These are phyloP conservation scores for Aspergillus felis DNA, from an alignment of 2,329 filamentous ascomycete species.

Conservation along the genomic window DNA sequence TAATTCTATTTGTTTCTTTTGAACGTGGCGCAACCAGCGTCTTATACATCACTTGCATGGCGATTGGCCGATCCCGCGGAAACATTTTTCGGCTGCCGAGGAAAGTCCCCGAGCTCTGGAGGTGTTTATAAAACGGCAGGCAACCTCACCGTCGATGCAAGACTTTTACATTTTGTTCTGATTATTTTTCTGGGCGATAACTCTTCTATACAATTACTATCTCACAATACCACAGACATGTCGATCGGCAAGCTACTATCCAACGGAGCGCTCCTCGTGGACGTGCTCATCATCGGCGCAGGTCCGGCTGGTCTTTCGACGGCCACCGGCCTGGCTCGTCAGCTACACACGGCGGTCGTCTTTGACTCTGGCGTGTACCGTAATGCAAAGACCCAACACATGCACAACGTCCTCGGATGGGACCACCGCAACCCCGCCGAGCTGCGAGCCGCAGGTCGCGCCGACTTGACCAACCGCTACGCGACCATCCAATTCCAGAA, in stretches of 20 bases:
- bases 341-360: constrained; percentile 38
- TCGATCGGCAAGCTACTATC: neutral
- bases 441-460: constrained; percentile 30
- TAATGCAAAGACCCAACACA: constrained; percentile 41
- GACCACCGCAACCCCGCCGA: constrained; percentile 34
- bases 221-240: neutral
- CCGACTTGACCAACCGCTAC: constrained; percentile 36
- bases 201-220: neutral
- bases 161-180: neutral
- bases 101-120: neutral
- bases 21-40: neutral
- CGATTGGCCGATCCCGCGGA: neutral
- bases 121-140: neutral
- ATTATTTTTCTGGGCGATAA: neutral
- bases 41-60: neutral
- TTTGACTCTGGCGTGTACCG: constrained; percentile 45
- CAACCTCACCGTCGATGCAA: neutral
- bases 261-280: neutral
- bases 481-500: constrained; percentile 26
- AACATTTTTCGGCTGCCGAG: neutral
- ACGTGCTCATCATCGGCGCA: constrained; percentile 33
- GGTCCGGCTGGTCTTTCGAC: constrained; percentile 42
- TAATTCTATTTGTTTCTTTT: neutral
- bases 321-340: constrained; percentile 38
- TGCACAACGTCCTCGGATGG: constrained; percentile 44